phyloP scores from a whole-genome alignment of 208 protist species.

The Acanthamoeba culbertsoni region DNA sequence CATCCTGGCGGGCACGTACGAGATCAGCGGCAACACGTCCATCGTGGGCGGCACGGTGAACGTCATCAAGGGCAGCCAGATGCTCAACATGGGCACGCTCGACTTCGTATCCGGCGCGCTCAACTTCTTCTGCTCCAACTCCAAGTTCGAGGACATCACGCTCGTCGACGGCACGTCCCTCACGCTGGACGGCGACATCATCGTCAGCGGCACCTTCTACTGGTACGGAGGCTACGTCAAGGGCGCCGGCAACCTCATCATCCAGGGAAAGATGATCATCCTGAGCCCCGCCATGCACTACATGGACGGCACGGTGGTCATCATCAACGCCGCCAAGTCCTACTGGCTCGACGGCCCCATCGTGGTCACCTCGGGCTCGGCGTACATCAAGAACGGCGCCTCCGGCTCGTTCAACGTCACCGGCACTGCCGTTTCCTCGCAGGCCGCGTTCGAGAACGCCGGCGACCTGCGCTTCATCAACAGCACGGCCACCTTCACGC shows the following conservation, averaged over 20 bases:
- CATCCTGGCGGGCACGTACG: conserved; percentile 30
- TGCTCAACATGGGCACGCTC: conserved; percentile 47
- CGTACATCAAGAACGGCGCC: background rate
- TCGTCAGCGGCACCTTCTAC: conserved; percentile 49
- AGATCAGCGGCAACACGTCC: conserved; percentile 22
- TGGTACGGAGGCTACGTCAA: conserved; percentile 58
- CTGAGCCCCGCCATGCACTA: background rate
- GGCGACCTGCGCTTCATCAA: background rate
- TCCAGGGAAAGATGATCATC: conserved; percentile 19
- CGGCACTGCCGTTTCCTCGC: background rate
- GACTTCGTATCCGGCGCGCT: conserved; percentile 35
- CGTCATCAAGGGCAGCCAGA: conserved; percentile 51
- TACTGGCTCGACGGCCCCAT: conserved; percentile 47
- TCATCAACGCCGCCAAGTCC: conserved; percentile 26
- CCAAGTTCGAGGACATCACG: conserved; percentile 32
- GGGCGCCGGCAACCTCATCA: conserved; percentile 49
- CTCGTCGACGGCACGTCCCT: conserved; percentile 41
- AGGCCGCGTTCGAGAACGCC: background rate
- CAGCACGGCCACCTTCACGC: background rate
- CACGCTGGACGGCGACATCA: conserved; percentile 54
- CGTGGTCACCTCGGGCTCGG: background rate
- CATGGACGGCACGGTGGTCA: conserved; percentile 48
- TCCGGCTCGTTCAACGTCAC: conserved; percentile 2
- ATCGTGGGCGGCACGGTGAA: conserved; percentile 49
- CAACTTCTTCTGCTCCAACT: conserved; percentile 60